Percentiles rank a stretch among this genome's conserved stretches.
These are phyloP conservation scores for Pleurotus tuber-regium DNA, from an alignment of 768 basidiomycete genomes.

Conservation along the genomic window DNA sequence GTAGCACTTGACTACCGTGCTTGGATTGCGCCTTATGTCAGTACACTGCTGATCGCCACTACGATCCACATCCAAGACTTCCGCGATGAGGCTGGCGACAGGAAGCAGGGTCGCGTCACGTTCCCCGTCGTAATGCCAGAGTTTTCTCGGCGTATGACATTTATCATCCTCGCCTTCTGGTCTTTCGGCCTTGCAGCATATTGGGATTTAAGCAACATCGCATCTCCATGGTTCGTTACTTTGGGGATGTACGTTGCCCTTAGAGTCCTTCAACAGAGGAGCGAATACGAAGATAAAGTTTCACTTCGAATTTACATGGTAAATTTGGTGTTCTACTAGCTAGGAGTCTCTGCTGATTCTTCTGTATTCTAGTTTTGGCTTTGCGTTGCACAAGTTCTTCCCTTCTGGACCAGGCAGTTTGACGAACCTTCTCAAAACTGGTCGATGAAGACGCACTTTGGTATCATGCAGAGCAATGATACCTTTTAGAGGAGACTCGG, in stretches of 20 bases:
- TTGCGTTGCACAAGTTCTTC: conserved; percentile 6
- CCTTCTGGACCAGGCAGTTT: conserved; percentile 7
- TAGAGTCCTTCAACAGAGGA: conserved; percentile 3
- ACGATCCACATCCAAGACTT: conserved; percentile 14
- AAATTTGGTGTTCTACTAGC: no score
- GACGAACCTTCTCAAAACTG: background rate
- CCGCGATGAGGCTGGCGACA: conserved; percentile 13
- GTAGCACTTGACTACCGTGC: conserved; percentile 1
- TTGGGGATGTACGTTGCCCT: conserved; percentile 10
- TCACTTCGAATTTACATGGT: conserved; percentile 10
- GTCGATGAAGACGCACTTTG: background rate
- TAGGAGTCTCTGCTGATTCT: no score
- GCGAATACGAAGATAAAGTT: conserved; percentile 7
- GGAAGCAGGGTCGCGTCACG: conserved; percentile 12
- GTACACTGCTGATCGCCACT: conserved; percentile 11
- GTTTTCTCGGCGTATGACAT: conserved; percentile 6
- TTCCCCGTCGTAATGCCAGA: conserved; percentile 13
- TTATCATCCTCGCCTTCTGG: conserved; percentile 5
- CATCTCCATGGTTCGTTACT: conserved; percentile 4
- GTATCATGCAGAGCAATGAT: conserved; percentile 4
- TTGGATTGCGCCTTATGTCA: conserved; percentile 8
- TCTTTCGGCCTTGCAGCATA: conserved; percentile 8
- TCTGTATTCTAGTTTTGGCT: conserved; percentile 11
- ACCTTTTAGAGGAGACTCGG: background rate
- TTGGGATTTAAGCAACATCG: conserved; percentile 4